Conservation (phyloP, 768 basidiomycete genomes). For the Termitomyces sp. region DNA sequence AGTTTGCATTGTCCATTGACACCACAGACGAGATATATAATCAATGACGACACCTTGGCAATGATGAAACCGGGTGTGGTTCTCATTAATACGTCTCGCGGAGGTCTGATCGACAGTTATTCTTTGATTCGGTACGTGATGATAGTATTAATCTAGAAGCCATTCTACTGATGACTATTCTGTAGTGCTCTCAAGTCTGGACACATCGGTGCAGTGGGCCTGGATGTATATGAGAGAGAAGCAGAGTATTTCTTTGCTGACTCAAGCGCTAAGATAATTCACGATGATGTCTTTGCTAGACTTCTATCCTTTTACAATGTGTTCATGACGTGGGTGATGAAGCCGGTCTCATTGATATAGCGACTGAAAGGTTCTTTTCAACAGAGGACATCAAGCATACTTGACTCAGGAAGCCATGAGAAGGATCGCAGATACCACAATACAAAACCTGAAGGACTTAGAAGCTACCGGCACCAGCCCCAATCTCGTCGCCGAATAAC, state of each 20-base stretch:
- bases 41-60: slow-evolving; percentile 31
- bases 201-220: slow-evolving; percentile 35
- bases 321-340: slow-evolving; percentile 31
- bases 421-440: slow-evolving; percentile 35
- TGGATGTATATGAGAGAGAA: slow-evolving; percentile 39
- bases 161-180: background rate
- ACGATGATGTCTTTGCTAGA: slow-evolving; percentile 40
- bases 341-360: background rate
- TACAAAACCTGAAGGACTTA: slow-evolving; percentile 29
- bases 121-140: slow-evolving; percentile 32
- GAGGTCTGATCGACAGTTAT: slow-evolving; percentile 35
- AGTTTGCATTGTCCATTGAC: slow-evolving; percentile 38
- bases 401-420: slow-evolving; percentile 33
- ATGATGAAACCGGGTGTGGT: slow-evolving; percentile 35
- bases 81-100: slow-evolving; percentile 38
- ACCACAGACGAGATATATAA: slow-evolving; percentile 32
- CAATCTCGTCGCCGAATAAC: slow-evolving; percentile 15
- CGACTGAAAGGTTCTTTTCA: background rate
- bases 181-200: slow-evolving; percentile 31
- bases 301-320: slow-evolving; percentile 42
- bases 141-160: background rate
- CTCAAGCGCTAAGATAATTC: slow-evolving; percentile 36
- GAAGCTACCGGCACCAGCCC: slow-evolving; percentile 25
- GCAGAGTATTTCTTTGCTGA: slow-evolving; percentile 38
- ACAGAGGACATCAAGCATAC: slow-evolving; percentile 40